Evolutionary conservation across 2,329 filamentous ascomycete species (phyloP).

Genomic region (Magnaporthales sp.): DNA sequence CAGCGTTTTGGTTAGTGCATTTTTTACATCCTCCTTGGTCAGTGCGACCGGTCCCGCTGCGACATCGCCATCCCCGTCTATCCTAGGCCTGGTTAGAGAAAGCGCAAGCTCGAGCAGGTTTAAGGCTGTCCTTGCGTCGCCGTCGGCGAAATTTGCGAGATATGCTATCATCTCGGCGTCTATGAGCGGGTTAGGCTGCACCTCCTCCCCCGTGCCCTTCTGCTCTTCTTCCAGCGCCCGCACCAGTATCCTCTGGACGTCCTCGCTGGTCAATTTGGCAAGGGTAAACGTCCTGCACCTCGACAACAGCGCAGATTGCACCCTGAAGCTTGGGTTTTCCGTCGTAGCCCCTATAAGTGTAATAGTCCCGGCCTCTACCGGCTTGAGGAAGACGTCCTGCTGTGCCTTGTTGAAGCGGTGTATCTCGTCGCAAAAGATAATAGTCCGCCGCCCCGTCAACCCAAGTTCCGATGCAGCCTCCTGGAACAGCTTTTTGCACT

Average conservation of each 20-base stretch:
- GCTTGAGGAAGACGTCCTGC: slow-evolving; percentile 89
- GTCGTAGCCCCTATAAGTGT: slow-evolving; percentile 93
- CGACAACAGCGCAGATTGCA: slow-evolving; percentile 79
- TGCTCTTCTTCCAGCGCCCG: slow-evolving; percentile 62
- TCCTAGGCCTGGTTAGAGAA: slow-evolving; percentile 50
- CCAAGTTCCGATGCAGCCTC: slow-evolving; percentile 74
- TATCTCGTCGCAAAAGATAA: slow-evolving; percentile 97
- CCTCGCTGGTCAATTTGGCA: slow-evolving; percentile 60
- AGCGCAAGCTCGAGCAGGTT: slow-evolving; percentile 88
- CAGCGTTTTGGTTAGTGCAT: slow-evolving; percentile 78
- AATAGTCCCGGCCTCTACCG: slow-evolving; percentile 83
- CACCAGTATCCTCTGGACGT: slow-evolving; percentile 64
- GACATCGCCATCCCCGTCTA: background rate
- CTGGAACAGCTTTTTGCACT: slow-evolving; percentile 85
- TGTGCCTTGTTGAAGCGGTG: slow-evolving; percentile 86
- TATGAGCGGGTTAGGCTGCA: slow-evolving; percentile 41
- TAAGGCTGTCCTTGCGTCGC: slow-evolving; percentile 85
- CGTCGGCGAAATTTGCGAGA: slow-evolving; percentile 79
- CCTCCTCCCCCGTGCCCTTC: slow-evolving; percentile 35
- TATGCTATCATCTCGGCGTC: slow-evolving; percentile 73
- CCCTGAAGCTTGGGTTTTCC: slow-evolving; percentile 92
- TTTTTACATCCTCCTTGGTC: slow-evolving; percentile 71
- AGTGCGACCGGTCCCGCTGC: slow-evolving; percentile 38
- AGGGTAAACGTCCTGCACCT: slow-evolving; percentile 88
- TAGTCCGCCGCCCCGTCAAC: slow-evolving; percentile 81